phyloP scores from a whole-genome alignment of 1,139 yeast species.

The Debaryomyces udenii region DNA sequence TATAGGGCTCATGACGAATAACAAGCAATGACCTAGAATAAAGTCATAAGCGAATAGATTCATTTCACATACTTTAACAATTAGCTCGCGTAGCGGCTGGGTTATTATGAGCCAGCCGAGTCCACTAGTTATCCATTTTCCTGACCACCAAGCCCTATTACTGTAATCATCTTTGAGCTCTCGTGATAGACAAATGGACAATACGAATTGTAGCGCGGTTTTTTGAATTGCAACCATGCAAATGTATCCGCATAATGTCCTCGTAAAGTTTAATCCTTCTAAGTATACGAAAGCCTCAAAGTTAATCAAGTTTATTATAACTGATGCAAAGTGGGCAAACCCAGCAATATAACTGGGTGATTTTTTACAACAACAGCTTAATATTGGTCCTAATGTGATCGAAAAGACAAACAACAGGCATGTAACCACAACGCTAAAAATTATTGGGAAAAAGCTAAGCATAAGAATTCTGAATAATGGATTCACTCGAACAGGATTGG shows the following conservation, averaged over 20 bases:
- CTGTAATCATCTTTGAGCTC: slow-evolving; percentile 60
- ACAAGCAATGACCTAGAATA: slow-evolving; percentile 63
- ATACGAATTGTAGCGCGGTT: slow-evolving; percentile 43
- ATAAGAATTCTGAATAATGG: slow-evolving; percentile 55
- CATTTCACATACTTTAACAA: slow-evolving; percentile 70
- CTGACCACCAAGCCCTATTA: slow-evolving; percentile 87
- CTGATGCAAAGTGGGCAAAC: slow-evolving; percentile 53
- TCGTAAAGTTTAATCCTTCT: slow-evolving; percentile 64
- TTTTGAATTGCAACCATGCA: slow-evolving; percentile 60
- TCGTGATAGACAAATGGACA: slow-evolving; percentile 54
- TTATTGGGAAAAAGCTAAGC: slow-evolving; percentile 56
- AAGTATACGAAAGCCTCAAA: slow-evolving; percentile 65
- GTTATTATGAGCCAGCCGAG: slow-evolving; percentile 60
- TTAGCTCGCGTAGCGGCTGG: slow-evolving; percentile 70
- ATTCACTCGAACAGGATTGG: slow-evolving; percentile 47
- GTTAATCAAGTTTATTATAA: slow-evolving; percentile 53
- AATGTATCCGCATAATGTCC: slow-evolving; percentile 60
- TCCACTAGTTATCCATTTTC: slow-evolving; percentile 67
- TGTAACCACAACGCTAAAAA: slow-evolving; percentile 47
- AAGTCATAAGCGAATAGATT: slow-evolving; percentile 74
- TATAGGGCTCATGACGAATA: slow-evolving; percentile 63
- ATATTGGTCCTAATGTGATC: slow-evolving; percentile 47
- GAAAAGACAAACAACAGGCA: slow-evolving; percentile 51
- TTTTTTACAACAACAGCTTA: slow-evolving; percentile 38
- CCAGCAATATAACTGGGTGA: slow-evolving; percentile 49